These are phyloP conservation scores for Pyrrhoderma noxium DNA, from an alignment of 1,284 basidiomycete genomes.

Conservation along the genomic window DNA sequence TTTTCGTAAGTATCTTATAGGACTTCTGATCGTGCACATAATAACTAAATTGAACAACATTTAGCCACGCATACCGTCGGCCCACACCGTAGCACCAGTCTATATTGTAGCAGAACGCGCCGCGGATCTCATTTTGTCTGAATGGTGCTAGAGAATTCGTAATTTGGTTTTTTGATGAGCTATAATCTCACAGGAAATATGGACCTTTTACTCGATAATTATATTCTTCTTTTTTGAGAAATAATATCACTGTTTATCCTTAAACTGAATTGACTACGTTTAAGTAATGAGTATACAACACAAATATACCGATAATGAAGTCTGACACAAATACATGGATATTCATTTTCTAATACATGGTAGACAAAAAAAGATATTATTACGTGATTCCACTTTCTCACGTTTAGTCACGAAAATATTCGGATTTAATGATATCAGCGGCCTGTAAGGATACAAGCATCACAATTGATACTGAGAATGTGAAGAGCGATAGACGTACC, in stretches of 20 bases:
- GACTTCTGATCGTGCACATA: not conserved
- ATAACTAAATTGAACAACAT: not conserved
- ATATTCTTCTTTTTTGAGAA: not conserved
- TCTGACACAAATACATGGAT: no score
- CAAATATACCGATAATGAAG: no score
- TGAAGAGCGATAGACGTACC: slow-evolving; percentile 3
- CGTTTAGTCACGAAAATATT: not conserved
- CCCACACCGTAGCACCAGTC: slow-evolving; percentile 21
- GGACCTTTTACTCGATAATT: no score
- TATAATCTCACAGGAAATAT: no score
- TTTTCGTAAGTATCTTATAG: slow-evolving; percentile 25
- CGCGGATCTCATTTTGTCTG: slow-evolving; percentile 22
- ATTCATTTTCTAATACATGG: not conserved
- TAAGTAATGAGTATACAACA: no score
- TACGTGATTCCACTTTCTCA: not conserved
- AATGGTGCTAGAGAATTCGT: not conserved
- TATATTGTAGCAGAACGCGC: slow-evolving; percentile 25
- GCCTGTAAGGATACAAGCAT: not conserved
- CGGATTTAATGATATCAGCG: slow-evolving; percentile 2
- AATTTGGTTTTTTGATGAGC: no score
- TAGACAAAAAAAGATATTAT: not conserved
- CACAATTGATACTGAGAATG: no score
- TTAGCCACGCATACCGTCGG: slow-evolving; percentile 22
- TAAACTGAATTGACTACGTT: no score
- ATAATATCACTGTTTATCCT: not conserved